Evolutionary conservation across 2,329 filamentous ascomycete genomes (phyloP).

Genomic region (Macrophomina pseudophaseolina): DNA sequence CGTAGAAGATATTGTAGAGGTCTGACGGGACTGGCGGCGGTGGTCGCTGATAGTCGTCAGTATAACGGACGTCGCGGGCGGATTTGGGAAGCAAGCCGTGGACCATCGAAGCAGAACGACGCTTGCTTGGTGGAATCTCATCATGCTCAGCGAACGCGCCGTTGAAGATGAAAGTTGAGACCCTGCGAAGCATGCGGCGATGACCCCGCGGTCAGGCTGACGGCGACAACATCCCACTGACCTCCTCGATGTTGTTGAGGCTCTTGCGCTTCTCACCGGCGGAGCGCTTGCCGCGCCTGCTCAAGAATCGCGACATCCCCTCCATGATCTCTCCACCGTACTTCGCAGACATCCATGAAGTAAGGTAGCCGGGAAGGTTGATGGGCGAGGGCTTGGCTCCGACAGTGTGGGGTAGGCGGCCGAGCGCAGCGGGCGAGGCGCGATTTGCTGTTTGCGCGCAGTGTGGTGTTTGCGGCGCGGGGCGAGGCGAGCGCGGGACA

Average conservation of each 20-base stretch:
- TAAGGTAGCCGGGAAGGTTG: constrained; percentile 9
- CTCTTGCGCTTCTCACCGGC: constrained; percentile 40
- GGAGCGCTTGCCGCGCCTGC: constrained; percentile 65
- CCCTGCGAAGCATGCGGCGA: constrained; percentile 14
- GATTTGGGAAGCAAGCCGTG: not conserved
- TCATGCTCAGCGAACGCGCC: constrained; percentile 8
- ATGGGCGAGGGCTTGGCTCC: constrained; percentile 13
- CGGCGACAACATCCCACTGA: constrained; percentile 17
- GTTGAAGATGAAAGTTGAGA: constrained; percentile 18
- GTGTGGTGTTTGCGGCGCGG: constrained; percentile 14
- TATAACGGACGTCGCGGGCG: not conserved
- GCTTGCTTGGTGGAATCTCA: not conserved
- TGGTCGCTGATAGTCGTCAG: constrained; percentile 12
- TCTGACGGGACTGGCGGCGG: constrained; percentile 42
- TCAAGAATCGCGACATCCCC: constrained; percentile 69
- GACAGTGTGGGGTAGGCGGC: constrained; percentile 27
- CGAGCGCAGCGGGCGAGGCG: constrained; percentile 4
- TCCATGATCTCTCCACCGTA: constrained; percentile 45
- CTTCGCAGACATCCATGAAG: constrained; percentile 31
- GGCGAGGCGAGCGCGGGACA: constrained; percentile 8
- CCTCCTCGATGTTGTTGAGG: constrained; percentile 22
- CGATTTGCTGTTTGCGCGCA: constrained; percentile 1
- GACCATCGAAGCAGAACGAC: constrained; percentile 2
- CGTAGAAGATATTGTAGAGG: constrained; percentile 69
- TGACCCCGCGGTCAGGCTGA: constrained; percentile 14